These are phyloP conservation scores for Trematosphaeria pertusa DNA, from an alignment of 2,329 filamentous ascomycete genomes.

Conservation along the genomic window DNA sequence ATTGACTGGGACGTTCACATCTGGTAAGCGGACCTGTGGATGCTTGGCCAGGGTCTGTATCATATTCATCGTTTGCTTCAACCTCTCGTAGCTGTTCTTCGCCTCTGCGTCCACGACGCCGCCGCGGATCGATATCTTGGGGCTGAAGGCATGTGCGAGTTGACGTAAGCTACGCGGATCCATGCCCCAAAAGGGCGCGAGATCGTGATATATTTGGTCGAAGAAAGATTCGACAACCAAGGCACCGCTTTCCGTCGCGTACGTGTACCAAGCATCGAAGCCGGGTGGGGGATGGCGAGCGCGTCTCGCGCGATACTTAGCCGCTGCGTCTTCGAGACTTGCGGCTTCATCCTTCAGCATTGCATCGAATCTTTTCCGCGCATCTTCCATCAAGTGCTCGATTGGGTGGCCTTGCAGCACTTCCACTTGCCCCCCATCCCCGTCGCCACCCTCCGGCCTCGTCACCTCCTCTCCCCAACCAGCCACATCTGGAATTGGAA, in stretches of 20 bases:
- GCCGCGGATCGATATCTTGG: conserved; percentile 51
- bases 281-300: conserved; percentile 58
- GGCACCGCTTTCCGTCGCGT: conserved; percentile 50
- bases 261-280: conserved; percentile 58
- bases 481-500: not conserved
- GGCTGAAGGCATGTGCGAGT: conserved; percentile 45
- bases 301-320: conserved; percentile 51
- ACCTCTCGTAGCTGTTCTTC: conserved; percentile 38
- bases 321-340: conserved; percentile 50
- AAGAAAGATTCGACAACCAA: conserved; percentile 59
- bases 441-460: not conserved
- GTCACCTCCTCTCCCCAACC: not conserved
- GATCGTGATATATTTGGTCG: conserved; percentile 59
- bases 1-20: conserved; percentile 57
- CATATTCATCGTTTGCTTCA: conserved; percentile 51
- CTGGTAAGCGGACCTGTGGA: conserved; percentile 52
- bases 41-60: conserved; percentile 46
- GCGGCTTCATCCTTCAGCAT: conserved; percentile 45
- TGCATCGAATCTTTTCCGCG: conserved; percentile 37
- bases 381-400: conserved; percentile 42
- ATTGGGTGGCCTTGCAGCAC: conserved; percentile 41
- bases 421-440: not conserved
- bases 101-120: conserved; percentile 42
- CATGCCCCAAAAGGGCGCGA: conserved; percentile 59
- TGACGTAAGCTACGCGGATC: conserved; percentile 49